Conservation (phyloP, 768 basidiomycete species). For the Lactarius tabidus region DNA sequence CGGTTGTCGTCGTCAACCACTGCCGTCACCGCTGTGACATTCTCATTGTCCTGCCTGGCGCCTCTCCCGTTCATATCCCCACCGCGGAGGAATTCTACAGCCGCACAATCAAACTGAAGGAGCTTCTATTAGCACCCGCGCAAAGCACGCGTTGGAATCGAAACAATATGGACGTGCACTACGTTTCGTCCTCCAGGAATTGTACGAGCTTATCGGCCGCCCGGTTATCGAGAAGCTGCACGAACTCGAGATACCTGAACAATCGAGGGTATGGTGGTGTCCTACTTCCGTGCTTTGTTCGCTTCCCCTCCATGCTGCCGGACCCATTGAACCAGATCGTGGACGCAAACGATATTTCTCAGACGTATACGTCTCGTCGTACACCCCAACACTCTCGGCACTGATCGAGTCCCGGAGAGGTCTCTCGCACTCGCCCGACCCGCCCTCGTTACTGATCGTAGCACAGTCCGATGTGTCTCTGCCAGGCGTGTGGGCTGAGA, state of each 20-base stretch:
- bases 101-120: background rate
- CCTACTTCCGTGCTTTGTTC: constrained; percentile 19
- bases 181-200: constrained; percentile 4
- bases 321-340: constrained; percentile 4
- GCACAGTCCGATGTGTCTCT: constrained; percentile 4
- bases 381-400: constrained; percentile 17
- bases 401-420: constrained; percentile 13
- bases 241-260: constrained; percentile 12
- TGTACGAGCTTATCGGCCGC: constrained; percentile 13
- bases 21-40: constrained; percentile 13
- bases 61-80: constrained; percentile 9
- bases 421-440: background rate
- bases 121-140: background rate
- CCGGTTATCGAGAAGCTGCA: constrained; percentile 5
- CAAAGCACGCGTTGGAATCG: background rate
- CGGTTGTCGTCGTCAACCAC: constrained; percentile 16
- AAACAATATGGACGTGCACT: background rate
- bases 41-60: constrained; percentile 4
- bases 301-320: constrained; percentile 24
- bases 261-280: constrained; percentile 23
- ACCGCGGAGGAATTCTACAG: background rate
- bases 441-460: constrained; percentile 3
- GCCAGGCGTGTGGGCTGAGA: constrained; percentile 6
- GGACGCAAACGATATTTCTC: background rate
- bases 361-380: constrained; percentile 18